These are phyloP conservation scores for Penicillium ochrochloron DNA, from an alignment of 495 filamentous ascomycete species.

Conservation along the genomic window DNA sequence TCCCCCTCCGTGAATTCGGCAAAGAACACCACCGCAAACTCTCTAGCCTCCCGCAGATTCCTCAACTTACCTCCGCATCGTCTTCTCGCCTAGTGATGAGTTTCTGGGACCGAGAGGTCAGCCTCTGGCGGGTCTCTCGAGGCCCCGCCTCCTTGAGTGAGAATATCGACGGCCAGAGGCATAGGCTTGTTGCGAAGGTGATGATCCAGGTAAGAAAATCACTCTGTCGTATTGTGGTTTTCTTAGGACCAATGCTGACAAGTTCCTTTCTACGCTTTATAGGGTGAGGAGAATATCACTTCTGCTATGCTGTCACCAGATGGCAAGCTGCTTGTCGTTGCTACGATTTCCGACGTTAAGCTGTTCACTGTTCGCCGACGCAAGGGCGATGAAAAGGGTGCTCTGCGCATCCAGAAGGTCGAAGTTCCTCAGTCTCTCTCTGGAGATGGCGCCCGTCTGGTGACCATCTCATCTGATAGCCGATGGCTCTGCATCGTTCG, in stretches of 20 bases:
- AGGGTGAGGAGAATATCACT: slow-evolving; percentile 86
- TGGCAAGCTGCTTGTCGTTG: slow-evolving; percentile 75
- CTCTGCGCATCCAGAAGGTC: slow-evolving; percentile 72
- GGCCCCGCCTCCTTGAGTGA: slow-evolving; percentile 48
- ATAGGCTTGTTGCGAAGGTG: slow-evolving; percentile 70
- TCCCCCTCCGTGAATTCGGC: slow-evolving; percentile 79
- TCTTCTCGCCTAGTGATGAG: slow-evolving; percentile 76
- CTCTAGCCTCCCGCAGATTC: slow-evolving; percentile 77
- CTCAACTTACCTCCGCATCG: slow-evolving; percentile 70
- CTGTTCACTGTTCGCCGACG: slow-evolving; percentile 63
- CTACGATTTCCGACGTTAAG: slow-evolving; percentile 78
- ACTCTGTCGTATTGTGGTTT: neutral
- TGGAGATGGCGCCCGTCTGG: slow-evolving; percentile 65
- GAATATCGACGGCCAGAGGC: slow-evolving; percentile 49
- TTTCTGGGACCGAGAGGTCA: slow-evolving; percentile 91
- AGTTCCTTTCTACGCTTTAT: slow-evolving; percentile 10
- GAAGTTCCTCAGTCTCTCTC: slow-evolving; percentile 54
- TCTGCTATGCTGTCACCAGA: slow-evolving; percentile 74
- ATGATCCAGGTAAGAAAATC: slow-evolving; percentile 56
- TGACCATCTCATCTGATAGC: slow-evolving; percentile 56
- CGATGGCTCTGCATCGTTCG: slow-evolving; percentile 62
- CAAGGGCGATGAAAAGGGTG: slow-evolving; percentile 52
- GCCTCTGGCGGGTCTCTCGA: slow-evolving; percentile 73
- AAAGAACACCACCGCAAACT: slow-evolving; percentile 81
- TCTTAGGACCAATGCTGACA: slow-evolving; percentile 12